Conservation (phyloP, 2,329 filamentous ascomycete species). For the Epichloe scottii region DNA sequence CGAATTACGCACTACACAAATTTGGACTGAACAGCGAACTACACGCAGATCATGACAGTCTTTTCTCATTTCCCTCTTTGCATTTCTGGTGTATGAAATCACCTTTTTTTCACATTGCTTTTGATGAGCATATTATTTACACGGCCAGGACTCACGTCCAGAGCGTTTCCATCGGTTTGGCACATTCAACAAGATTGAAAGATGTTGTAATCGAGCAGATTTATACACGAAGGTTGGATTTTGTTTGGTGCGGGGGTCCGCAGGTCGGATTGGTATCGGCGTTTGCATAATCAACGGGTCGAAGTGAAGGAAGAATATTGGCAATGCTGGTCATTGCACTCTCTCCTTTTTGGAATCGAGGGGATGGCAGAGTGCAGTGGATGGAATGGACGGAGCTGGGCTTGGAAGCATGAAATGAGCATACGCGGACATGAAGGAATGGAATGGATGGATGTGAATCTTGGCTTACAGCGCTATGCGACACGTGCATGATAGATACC, state of each 20-base stretch:
- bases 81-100: too few species aligned
- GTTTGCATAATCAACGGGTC: background rate
- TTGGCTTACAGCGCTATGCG: background rate
- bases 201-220: background rate
- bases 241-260: background rate
- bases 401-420: background rate
- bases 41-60: background rate
- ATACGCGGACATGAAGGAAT: background rate
- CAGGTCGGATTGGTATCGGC: background rate
- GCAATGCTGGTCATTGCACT: constrained; percentile 8
- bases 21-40: background rate
- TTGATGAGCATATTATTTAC: background rate
- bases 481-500: constrained; percentile 7
- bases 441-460: background rate
- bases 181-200: background rate
- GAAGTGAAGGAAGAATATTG: background rate
- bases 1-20: background rate
- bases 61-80: background rate
- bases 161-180: background rate
- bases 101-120: background rate
- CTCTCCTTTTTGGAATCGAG: constrained; percentile 2
- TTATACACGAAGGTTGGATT: background rate
- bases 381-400: background rate
- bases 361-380: constrained; percentile 1
- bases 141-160: background rate